Percentiles rank a stretch among this genome's conserved stretches.
Conservation (phyloP, 2,329 filamentous ascomycete species). For the Alternaria brassicicola region DNA sequence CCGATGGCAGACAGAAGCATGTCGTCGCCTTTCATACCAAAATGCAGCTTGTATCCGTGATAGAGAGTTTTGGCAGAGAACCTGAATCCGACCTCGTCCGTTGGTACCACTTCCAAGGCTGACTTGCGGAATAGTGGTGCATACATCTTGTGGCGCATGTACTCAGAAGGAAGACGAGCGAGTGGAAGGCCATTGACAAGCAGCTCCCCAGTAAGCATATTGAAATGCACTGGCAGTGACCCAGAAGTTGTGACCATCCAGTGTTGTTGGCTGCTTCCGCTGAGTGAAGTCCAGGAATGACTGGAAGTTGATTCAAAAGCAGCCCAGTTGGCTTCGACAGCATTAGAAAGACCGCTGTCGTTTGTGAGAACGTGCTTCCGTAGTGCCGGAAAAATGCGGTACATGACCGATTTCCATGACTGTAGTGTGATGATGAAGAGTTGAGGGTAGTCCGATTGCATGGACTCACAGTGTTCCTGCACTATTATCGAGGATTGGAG, state of each 20-base stretch:
- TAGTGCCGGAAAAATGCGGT: constrained; percentile 20
- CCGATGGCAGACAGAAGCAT: constrained; percentile 32
- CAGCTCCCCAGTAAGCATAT: constrained; percentile 59
- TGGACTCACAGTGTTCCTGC: constrained; percentile 20
- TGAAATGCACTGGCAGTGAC: constrained; percentile 48
- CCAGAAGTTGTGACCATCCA: constrained; percentile 41
- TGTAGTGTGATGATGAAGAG: constrained; percentile 17
- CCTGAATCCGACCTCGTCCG: constrained; percentile 46
- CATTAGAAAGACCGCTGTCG: constrained; percentile 21
- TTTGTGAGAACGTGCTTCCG: constrained; percentile 1
- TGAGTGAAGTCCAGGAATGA: constrained; percentile 17
- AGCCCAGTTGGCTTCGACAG: constrained; percentile 26
- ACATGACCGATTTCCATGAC: constrained; percentile 26
- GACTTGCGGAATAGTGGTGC: constrained; percentile 51
- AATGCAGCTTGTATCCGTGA: constrained; percentile 39
- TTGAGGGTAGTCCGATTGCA: not conserved
- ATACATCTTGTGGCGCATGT: constrained; percentile 53
- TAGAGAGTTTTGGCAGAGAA: constrained; percentile 48
- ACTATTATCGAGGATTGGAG: constrained; percentile 31
- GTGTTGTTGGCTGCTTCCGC: constrained; percentile 21
- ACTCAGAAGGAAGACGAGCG: constrained; percentile 55
- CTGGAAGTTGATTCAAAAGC: constrained; percentile 17
- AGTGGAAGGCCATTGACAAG: constrained; percentile 60
- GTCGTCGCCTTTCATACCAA: constrained; percentile 39
- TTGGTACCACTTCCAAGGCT: constrained; percentile 54